Conservation (phyloP, 257 asterid species). For the Solanum pimpinellifolium region DNA sequence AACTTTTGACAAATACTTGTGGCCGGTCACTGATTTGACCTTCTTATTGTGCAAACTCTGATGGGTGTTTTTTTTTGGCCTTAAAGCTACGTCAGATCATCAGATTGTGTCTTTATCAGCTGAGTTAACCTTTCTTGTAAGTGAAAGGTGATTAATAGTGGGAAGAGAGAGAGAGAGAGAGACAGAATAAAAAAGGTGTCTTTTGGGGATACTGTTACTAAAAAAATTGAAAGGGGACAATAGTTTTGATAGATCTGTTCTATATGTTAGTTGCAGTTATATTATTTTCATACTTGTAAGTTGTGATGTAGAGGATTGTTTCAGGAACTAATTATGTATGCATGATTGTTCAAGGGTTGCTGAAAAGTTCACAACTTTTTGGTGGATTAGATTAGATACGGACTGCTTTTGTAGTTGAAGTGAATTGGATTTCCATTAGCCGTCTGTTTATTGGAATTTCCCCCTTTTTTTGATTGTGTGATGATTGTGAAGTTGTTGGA, state of each 20-base stretch:
- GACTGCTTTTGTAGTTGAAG: background rate
- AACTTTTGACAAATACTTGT: background rate
- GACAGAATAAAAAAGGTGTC: background rate
- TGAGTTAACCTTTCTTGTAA: background rate
- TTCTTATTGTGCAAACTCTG: background rate
- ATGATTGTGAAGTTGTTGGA: constrained; percentile 1
- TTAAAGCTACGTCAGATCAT: background rate
- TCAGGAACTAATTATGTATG: background rate
- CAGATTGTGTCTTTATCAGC: background rate
- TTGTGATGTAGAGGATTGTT: background rate
- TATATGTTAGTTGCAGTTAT: background rate
- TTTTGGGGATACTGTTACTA: background rate
- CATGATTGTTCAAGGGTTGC: background rate
- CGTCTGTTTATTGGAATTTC: background rate
- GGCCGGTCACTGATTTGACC: background rate
- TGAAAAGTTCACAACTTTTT: background rate
- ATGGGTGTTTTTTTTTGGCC: background rate
- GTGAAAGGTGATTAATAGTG: background rate
- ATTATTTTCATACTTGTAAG: background rate
- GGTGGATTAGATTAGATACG: background rate
- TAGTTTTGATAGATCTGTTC: background rate
- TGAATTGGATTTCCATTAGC: background rate
- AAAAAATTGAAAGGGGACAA: background rate
- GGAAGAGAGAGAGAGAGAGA: background rate
- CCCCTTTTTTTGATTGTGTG: background rate